phyloP scores from a whole-genome alignment of 1,284 basidiomycete genomes.

The Austropuccinia psidii region DNA sequence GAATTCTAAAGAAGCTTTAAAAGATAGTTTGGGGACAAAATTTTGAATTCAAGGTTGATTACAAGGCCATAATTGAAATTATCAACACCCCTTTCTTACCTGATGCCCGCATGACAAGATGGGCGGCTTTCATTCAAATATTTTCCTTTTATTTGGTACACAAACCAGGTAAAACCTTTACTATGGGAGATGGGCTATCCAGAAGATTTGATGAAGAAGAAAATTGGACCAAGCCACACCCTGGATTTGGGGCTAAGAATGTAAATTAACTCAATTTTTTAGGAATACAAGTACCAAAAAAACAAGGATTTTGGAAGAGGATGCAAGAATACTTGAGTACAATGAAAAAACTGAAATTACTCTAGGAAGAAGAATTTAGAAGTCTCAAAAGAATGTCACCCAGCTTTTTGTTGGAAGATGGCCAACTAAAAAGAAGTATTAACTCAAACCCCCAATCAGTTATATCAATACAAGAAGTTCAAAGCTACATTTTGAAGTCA shows the following conservation, averaged over 20 bases:
- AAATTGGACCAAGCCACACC: slow-evolving; percentile 1
- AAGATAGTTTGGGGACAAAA: background rate
- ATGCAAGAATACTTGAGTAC: no score
- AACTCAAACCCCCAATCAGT: no score
- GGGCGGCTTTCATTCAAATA: slow-evolving; percentile 7
- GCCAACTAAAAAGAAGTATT: no score
- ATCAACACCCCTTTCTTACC: slow-evolving; percentile 2
- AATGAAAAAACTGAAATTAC: no score
- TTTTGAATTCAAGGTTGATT: slow-evolving; percentile 15
- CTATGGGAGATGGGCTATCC: slow-evolving; percentile 5
- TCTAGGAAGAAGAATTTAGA: no score
- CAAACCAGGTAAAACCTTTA: slow-evolving; percentile 11
- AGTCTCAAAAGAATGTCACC: no score
- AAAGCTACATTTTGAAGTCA: no score
- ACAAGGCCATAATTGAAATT: slow-evolving; percentile 20
- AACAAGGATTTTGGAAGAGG: no score
- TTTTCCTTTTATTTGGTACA: slow-evolving; percentile 25
- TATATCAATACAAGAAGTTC: no score
- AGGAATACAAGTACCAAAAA: no score
- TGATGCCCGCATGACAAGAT: slow-evolving; percentile 15
- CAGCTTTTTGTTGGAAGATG: no score
- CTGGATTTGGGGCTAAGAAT: background rate
- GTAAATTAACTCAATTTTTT: no score
- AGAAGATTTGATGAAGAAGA: background rate
- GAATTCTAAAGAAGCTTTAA: background rate